Evolutionary conservation across 177 flowering plant genomes (phyloP), one percentile per base, ranked within the genome.

Genomic region (Vitis hybrid): DNA sequence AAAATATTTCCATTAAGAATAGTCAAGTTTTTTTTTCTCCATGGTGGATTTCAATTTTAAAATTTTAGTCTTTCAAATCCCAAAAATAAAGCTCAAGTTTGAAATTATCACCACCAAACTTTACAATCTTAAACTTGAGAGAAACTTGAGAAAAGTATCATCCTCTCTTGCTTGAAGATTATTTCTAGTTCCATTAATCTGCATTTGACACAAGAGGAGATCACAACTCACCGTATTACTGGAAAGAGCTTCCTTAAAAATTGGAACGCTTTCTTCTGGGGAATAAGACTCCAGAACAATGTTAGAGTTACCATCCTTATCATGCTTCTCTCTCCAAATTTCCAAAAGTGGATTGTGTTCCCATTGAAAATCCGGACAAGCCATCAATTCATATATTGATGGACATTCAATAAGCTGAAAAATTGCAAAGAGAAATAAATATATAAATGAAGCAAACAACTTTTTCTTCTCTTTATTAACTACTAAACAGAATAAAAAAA

Each of bases 321-420:
- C 82, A 61, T 53, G 70, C 68, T 71, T 90, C 74, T 88, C 81
- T 77, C 80, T 88, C 99, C 98, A 94, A 51, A 96, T 77, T 80
- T 96, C 91, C 31, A 96, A 73, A 59, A 79, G 82, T 13, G 99
- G 97, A 75, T 44, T 58, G 57, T 84, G 84, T 75, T 86, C 22
- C 99, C 99, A 96, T 13, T 80, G 66, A 71, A 86, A 94, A 74
- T 87, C 71, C 12, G 85, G 88, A 65, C 89, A 88, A 65, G 83
- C 89, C 97, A 96, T 91, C 82, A 96, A 73, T 72, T 96, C 99
- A 76, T 96, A 96, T 69, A 94, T 78, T 52, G 98, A 92, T 47
- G 99, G 99, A 60, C 99, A 96, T 74, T 96, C 99, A 61, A 96
- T 88, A 69, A 96, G 83, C 99, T 96, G 97, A 67, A 84, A 81